Conservation (phyloP, 2,329 filamentous ascomycete genomes). For the Mycogone perniciosa region DNA sequence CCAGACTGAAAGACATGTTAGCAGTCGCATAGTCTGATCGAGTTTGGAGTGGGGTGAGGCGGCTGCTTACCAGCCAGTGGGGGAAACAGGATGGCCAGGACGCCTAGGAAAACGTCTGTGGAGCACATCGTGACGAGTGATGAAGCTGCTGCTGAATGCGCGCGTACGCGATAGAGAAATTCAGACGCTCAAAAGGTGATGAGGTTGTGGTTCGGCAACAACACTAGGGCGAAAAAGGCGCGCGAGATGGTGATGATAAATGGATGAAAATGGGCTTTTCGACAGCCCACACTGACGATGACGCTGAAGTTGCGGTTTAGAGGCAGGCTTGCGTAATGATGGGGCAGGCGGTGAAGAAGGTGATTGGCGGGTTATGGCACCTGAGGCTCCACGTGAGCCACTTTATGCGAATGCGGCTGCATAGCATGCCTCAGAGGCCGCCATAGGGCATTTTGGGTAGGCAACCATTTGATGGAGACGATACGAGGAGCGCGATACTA, state of each 20-base stretch:
- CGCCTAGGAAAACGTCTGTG: conserved; percentile 54
- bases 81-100: conserved; percentile 18
- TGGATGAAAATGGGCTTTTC: neutral
- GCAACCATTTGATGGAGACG: neutral
- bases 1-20: conserved; percentile 61
- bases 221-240: neutral
- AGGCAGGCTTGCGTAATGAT: conserved; percentile 12
- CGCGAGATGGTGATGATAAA: neutral
- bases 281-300: neutral
- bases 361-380: neutral
- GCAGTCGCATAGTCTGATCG: neutral
- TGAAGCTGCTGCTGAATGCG: neutral
- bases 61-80: conserved; percentile 44
- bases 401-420: neutral
- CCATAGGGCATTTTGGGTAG: neutral
- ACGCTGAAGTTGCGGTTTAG: conserved; percentile 4
- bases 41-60: neutral
- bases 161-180: neutral
- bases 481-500: no score
- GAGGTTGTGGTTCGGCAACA: neutral
- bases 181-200: neutral
- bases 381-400: neutral
- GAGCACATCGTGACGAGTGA: conserved; percentile 43
- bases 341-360: neutral
- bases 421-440: neutral